Base-by-base conservation (phyloP, 75 land plant genomes). In the Pseudotsuga menziesii region DNA sequence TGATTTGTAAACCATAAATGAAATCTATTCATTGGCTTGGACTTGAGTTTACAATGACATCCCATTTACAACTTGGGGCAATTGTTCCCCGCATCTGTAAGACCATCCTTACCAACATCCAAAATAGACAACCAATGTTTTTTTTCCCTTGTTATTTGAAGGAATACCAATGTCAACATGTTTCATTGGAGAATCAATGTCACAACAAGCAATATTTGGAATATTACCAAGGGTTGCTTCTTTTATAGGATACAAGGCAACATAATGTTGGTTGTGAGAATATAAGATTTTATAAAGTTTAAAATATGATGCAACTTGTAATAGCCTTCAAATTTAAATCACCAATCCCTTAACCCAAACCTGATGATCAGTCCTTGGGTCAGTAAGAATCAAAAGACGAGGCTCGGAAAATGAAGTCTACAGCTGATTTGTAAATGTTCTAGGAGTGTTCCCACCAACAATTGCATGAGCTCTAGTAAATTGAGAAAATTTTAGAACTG, bases 141-240 rank as follows among this genome's bases (percentile, higher is more conserved):
- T 90, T 67, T 88, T 90, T 12, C 95, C 95, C 76, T 90, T 90
- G 84, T 92, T 92, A 57, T 92, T 90, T 14, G 95, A 92, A 57
- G 92, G 95, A 39, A 92, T 92, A 14, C 91, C 90, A 85, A 90
- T 92, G 39, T 92, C 95, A 58, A 92, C 95, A 77, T 91, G 85
- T 1, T 82, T 70, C 97, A 94, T 91, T 5, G 97, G 97, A 4
- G 94, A 94, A 64, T 94, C 97, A 16, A 92, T 94, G 72, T 94
- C 97, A 79, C 92, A 94, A 80, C 91, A 94, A 35, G 97, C 94
- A 83, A 91, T 91, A 11, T 85, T 90, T 16, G 94, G 94, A n/a
- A 94, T 91, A 79, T 91, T 91, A 32, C 92, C 92, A 23, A 94
- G 85, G 0, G 94, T 87, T 60, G 89, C 82, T 80, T 94, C 97